Percentiles rank a stretch among this genome's conserved stretches.
These are phyloP conservation scores for Aspergillus fijiensis DNA, from an alignment of 2,329 filamentous ascomycete species.

Conservation along the genomic window DNA sequence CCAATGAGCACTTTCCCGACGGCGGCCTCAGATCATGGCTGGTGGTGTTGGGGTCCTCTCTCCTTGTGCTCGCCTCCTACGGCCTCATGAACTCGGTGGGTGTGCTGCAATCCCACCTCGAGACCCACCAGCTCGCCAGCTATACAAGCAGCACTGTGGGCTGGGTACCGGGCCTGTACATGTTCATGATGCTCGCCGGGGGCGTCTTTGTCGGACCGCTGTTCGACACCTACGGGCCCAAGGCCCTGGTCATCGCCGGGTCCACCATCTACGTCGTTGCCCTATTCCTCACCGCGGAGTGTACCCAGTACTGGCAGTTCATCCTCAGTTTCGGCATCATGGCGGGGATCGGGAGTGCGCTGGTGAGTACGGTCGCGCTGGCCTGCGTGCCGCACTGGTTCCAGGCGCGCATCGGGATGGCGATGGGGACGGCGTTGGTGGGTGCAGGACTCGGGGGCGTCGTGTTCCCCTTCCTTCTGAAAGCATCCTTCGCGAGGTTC, in stretches of 20 bases:
- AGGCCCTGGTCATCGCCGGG: constrained; percentile 42
- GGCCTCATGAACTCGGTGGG: constrained; percentile 54
- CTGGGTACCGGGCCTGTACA: constrained; percentile 52
- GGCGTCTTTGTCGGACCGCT: constrained; percentile 52
- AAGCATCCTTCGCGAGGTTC: constrained; percentile 32
- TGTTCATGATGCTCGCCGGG: constrained; percentile 46
- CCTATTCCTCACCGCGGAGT: constrained; percentile 50
- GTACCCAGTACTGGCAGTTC: constrained; percentile 52
- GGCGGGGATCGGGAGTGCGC: constrained; percentile 37
- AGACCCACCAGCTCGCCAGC: constrained; percentile 44
- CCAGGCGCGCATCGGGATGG: constrained; percentile 38
- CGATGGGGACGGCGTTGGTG: constrained; percentile 42
- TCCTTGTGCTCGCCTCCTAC: constrained; percentile 41
- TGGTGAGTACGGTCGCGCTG: constrained; percentile 41
- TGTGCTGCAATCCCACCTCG: constrained; percentile 50
- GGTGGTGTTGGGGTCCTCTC: constrained; percentile 39
- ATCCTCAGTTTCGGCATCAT: constrained; percentile 43
- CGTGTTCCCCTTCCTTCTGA: constrained; percentile 39
- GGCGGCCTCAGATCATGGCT: constrained; percentile 39
- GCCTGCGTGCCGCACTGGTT: constrained; percentile 46
- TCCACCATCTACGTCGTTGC: constrained; percentile 40
- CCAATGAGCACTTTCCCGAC: constrained; percentile 29
- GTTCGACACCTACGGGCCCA: constrained; percentile 52
- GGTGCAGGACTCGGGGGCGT: constrained; percentile 41
- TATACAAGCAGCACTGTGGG: constrained; percentile 49